A percentile compares a stretch with the other conserved stretches of the same genome.
phyloP scores from a whole-genome alignment of 2,329 filamentous ascomycete genomes.

The Fusarium penzigii region DNA sequence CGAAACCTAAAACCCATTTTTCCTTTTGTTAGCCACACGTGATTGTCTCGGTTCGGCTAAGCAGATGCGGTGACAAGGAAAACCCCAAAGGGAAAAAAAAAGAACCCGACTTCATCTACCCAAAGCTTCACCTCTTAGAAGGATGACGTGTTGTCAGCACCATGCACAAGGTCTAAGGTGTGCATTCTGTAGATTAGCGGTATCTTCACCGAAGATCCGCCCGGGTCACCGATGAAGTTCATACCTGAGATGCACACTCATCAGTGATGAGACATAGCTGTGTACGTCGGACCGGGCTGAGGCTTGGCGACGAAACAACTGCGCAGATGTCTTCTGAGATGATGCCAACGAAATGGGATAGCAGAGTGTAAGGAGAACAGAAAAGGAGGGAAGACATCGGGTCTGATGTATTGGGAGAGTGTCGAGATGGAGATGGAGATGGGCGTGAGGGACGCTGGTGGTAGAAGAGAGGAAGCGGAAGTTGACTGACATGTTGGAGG shows the following conservation, averaged over 20 bases:
- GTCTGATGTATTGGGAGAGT: not conserved
- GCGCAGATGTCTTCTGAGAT: conserved; percentile 7
- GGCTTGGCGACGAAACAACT: conserved; percentile 5
- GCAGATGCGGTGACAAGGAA: conserved; percentile 3
- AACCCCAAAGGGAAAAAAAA: conserved; percentile 11
- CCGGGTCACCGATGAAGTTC: conserved; percentile 1
- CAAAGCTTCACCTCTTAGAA: conserved; percentile 7
- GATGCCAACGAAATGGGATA: conserved; percentile 3
- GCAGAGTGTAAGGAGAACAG: conserved; percentile 2
- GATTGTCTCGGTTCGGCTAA: not conserved
- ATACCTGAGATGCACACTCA: conserved; percentile 1
- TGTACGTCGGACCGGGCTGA: conserved; percentile 4
- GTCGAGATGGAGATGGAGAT: not conserved
- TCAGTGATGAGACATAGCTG: conserved; percentile 6
- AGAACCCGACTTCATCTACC: conserved; percentile 9
- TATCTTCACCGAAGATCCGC: conserved; percentile 6
- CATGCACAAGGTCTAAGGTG: not conserved
- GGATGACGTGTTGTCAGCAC: no score
- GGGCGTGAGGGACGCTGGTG: not conserved
- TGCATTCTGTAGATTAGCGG: conserved; percentile 2
- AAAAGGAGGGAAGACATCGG: conserved; percentile 1
- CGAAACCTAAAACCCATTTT: conserved; percentile 6
- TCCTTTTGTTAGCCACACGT: conserved; percentile 1
- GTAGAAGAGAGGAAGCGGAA: conserved; percentile 1
- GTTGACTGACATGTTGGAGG: conserved; percentile 1